Evolutionary conservation across 176 grass and related monocot genomes (phyloP).

Genomic region (Olyra latifolia): DNA sequence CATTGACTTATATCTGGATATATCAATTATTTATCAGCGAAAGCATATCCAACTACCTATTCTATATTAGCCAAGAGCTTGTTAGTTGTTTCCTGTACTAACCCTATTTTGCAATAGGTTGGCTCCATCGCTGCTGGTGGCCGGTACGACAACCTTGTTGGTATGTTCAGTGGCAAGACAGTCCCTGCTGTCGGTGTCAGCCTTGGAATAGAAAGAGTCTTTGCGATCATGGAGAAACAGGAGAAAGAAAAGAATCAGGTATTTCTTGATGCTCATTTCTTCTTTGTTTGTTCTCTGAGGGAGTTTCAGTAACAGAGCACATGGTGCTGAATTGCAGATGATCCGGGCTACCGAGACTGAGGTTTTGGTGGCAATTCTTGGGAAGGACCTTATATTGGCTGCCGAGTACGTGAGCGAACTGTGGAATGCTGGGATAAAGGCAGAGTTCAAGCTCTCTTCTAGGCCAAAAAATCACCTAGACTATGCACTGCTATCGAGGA

Average conservation of each 20-base stretch:
- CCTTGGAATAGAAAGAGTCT: constrained; percentile 97
- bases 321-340: constrained; percentile 26
- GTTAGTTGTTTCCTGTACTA: constrained; percentile 23
- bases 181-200: constrained; percentile 96
- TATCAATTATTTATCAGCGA: background rate
- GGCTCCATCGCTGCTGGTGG: constrained; percentile 97
- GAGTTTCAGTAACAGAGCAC: background rate
- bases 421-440: constrained; percentile 89
- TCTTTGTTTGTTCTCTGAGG: background rate
- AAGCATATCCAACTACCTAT: background rate
- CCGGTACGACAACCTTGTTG: constrained; percentile 85
- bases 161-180: constrained; percentile 95
- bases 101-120: constrained; percentile 51
- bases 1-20: background rate
- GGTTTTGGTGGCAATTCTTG: constrained; percentile 80
- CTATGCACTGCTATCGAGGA: constrained; percentile 54
- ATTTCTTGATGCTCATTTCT: constrained; percentile 1
- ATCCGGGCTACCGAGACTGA: constrained; percentile 81
- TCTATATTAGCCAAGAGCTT: background rate
- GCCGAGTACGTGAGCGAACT: constrained; percentile 67
- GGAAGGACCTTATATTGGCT: constrained; percentile 77
- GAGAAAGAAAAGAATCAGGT: constrained; percentile 87
- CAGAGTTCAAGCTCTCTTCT: constrained; percentile 83
- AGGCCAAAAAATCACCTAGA: constrained; percentile 68
- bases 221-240: constrained; percentile 91